Percentiles rank a stretch among this genome's conserved stretches.
phyloP scores from a whole-genome alignment of 352 stramenopile species.

The Stramenopiles sp. region DNA sequence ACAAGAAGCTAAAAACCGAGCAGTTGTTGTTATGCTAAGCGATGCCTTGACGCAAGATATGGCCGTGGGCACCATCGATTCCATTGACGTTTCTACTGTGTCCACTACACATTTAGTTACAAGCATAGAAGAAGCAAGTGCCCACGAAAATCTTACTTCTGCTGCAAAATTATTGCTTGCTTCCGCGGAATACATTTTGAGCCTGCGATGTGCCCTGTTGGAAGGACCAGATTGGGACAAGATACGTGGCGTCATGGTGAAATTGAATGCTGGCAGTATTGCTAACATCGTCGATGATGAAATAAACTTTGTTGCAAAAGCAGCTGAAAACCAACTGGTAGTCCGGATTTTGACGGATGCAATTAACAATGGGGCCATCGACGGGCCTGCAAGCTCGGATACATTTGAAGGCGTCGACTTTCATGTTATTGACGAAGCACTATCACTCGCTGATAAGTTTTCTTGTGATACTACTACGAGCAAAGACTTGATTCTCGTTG shows the following conservation, averaged over 20 bases:
- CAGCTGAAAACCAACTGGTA: neutral
- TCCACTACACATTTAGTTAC: neutral
- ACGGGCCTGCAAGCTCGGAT: neutral
- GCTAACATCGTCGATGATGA: constrained; percentile 9
- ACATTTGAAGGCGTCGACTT: neutral
- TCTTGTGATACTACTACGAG: neutral
- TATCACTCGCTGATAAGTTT: neutral
- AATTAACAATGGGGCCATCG: neutral
- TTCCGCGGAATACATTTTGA: neutral
- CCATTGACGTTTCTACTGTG: neutral
- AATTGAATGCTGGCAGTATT: constrained; percentile 3
- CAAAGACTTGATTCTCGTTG: constrained; percentile 8
- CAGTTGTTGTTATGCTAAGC: neutral
- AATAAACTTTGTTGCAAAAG: neutral
- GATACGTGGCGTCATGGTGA: neutral
- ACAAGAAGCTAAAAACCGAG: neutral
- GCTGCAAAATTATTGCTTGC: constrained; percentile 3
- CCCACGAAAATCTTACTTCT: neutral
- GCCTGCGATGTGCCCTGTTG: neutral
- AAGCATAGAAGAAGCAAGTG: neutral
- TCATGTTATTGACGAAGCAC: constrained; percentile 4
- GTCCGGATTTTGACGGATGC: neutral
- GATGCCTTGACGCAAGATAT: constrained; percentile 12
- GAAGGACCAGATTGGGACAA: neutral
- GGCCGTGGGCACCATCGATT: neutral